Evolutionary conservation across 345 rosid genomes (phyloP).

Genomic region (Corchorus capsularis): DNA sequence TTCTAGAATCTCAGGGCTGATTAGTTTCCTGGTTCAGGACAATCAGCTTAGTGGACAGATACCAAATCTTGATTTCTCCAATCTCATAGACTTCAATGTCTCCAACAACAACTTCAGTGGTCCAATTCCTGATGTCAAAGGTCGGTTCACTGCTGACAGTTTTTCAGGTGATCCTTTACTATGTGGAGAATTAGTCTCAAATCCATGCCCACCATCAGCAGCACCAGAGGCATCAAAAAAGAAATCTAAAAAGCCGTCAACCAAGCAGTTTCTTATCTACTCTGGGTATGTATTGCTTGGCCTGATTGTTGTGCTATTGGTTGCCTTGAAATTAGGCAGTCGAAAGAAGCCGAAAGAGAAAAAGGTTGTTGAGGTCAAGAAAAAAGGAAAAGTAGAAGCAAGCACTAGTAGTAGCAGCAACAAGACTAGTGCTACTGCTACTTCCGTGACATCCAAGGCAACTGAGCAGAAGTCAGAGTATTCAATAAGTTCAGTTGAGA

Average conservation of each 20-base stretch:
- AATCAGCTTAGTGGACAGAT: slow-evolving; percentile 46
- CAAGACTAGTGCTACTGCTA: slow-evolving; percentile 26
- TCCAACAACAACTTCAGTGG: slow-evolving; percentile 62
- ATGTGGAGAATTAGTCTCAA: slow-evolving; percentile 44
- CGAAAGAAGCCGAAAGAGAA: slow-evolving; percentile 26
- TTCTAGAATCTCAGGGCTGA: slow-evolving; percentile 40
- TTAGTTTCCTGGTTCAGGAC: slow-evolving; percentile 45
- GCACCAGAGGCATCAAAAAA: slow-evolving; percentile 23
- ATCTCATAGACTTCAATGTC: slow-evolving; percentile 49
- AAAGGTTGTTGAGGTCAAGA: neutral
- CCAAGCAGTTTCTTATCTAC: slow-evolving; percentile 34
- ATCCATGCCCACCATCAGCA: slow-evolving; percentile 32
- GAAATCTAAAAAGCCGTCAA: slow-evolving; percentile 21
- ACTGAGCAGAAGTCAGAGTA: slow-evolving; percentile 40
- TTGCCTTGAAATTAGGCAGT: slow-evolving; percentile 28
- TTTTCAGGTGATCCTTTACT: slow-evolving; percentile 49
- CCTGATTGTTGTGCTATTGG: slow-evolving; percentile 27
- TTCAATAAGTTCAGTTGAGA: slow-evolving; percentile 47
- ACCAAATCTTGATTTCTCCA: slow-evolving; percentile 49
- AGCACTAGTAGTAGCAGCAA: slow-evolving; percentile 14
- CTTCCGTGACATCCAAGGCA: slow-evolving; percentile 18
- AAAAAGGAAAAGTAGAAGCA: slow-evolving; percentile 6
- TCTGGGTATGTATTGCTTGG: slow-evolving; percentile 45
- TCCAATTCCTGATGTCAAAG: slow-evolving; percentile 47
- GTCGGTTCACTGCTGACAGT: slow-evolving; percentile 38